Conservation (phyloP, 441 rosid species). For the Hura crepitans region DNA sequence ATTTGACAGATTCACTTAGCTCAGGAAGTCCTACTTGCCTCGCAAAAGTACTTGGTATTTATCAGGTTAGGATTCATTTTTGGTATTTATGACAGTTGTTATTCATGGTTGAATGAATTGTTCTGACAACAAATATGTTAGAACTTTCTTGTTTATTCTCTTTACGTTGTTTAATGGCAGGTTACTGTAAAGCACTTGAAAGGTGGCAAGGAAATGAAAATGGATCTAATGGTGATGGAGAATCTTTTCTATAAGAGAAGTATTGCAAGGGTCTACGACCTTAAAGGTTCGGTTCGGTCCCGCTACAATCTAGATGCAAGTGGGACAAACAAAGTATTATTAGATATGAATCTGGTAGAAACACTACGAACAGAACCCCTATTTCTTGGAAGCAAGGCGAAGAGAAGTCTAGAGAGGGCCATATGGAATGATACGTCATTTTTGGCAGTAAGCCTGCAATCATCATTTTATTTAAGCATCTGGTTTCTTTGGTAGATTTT, state of each 20-base stretch:
- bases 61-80: conserved; percentile 58
- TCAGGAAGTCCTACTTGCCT: conserved; percentile 90
- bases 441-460: conserved; percentile 68
- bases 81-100: neutral
- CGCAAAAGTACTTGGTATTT: conserved; percentile 91
- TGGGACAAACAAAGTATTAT: conserved; percentile 65
- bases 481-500: neutral
- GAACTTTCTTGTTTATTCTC: conserved; percentile 16
- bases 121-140: neutral
- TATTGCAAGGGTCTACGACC: conserved; percentile 70
- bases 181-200: conserved; percentile 65
- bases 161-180: conserved; percentile 36
- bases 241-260: conserved; percentile 78
- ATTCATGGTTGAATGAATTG: neutral
- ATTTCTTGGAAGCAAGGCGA: conserved; percentile 85
- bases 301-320: conserved; percentile 76
- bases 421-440: conserved; percentile 89
- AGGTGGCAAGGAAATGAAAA: conserved; percentile 85
- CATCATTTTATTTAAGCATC: neutral
- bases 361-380: conserved; percentile 75
- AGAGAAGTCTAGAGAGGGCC: conserved; percentile 84
- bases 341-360: conserved; percentile 82
- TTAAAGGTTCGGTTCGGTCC: conserved; percentile 78
- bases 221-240: conserved; percentile 96
- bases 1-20: conserved; percentile 62